Percentiles rank a stretch among this genome's conserved stretches.
Conservation (phyloP, 2,329 filamentous ascomycete genomes). For the Exophiala dermatitidis region DNA sequence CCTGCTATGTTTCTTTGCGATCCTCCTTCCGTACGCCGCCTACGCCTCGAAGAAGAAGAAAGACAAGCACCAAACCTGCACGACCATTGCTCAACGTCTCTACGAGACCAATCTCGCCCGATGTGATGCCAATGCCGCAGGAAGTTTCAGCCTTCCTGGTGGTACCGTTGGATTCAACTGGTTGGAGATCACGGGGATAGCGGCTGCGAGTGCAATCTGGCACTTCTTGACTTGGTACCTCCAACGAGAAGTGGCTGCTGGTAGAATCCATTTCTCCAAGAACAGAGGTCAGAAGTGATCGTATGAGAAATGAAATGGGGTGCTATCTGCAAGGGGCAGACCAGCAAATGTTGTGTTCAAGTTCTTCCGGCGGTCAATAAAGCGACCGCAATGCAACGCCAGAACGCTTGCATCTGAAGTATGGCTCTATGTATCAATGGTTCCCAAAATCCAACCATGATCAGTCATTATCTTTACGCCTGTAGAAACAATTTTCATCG, state of each 20-base stretch:
- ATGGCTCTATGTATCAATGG: background rate
- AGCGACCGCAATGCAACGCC: background rate
- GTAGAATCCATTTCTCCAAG: background rate
- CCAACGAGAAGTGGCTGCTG: background rate
- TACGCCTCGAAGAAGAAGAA: constrained; percentile 6
- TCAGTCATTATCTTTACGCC: too few species aligned
- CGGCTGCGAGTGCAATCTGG: constrained; percentile 2
- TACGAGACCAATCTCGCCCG: constrained; percentile 11
- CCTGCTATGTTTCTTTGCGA: constrained; percentile 1
- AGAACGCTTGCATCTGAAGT: background rate
- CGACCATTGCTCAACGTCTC: background rate
- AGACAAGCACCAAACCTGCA: constrained; percentile 5
- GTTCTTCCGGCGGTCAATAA: background rate
- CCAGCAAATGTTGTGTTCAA: background rate
- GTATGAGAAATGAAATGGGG: background rate
- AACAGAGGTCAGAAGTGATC: background rate
- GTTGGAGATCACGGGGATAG: constrained; percentile 5
- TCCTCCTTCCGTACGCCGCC: constrained; percentile 7
- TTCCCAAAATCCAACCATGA: too few species aligned
- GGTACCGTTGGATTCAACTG: constrained; percentile 8
- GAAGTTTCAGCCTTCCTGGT: constrained; percentile 3
- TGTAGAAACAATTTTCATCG: background rate
- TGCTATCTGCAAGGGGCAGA: background rate
- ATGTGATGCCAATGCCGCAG: constrained; percentile 5
- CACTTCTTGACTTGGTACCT: constrained; percentile 6